phyloP scores from a whole-genome alignment of 2,329 filamentous ascomycete species.

The Stenocarpella maydis region DNA sequence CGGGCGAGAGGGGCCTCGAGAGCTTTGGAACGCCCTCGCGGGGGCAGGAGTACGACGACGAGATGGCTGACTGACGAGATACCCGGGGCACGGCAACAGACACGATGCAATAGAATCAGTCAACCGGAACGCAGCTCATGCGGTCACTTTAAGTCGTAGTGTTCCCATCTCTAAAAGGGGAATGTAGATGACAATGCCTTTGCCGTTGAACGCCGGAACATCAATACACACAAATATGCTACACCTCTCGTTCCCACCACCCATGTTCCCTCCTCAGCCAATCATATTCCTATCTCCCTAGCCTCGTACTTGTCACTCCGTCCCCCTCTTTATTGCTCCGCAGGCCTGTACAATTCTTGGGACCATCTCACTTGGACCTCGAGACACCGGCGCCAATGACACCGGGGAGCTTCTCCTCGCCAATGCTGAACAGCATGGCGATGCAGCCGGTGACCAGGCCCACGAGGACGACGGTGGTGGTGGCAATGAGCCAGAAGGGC shows the following conservation, averaged over 20 bases:
- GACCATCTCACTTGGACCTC: constrained; percentile 65
- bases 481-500: constrained; percentile 86
- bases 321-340: neutral
- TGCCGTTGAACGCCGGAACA: constrained; percentile 40
- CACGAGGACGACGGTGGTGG: constrained; percentile 76
- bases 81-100: neutral
- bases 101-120: neutral
- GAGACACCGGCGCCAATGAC: constrained; percentile 96
- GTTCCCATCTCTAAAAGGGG: constrained; percentile 37
- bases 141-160: constrained; percentile 17
- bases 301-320: neutral
- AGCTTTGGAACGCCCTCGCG: constrained; percentile 56
- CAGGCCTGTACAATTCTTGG: neutral
- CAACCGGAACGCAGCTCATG: constrained; percentile 8
- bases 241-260: constrained; percentile 21
- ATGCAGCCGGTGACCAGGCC: constrained; percentile 75
- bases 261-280: neutral
- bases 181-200: constrained; percentile 39
- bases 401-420: constrained; percentile 86
- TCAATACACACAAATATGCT: constrained; percentile 36
- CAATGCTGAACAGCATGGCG: constrained; percentile 82
- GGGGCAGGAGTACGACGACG: constrained; percentile 42
- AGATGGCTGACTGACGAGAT: constrained; percentile 35
- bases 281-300: neutral
- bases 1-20: constrained; percentile 53